These are phyloP conservation scores for Jatropha multifida DNA, from an alignment of 441 rosid species.

Conservation along the genomic window DNA sequence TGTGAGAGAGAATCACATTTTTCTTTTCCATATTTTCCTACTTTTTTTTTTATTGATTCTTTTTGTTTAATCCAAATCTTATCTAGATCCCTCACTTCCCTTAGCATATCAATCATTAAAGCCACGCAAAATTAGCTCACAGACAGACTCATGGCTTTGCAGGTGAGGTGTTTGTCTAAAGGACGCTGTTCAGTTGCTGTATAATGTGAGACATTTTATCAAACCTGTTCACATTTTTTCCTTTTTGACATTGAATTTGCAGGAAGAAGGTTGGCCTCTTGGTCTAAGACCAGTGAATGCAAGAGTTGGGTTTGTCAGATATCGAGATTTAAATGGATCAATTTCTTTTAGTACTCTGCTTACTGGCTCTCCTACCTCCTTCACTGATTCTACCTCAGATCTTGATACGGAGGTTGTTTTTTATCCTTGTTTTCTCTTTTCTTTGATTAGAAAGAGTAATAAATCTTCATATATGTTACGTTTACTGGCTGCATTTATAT, in stretches of 20 bases:
- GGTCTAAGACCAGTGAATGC: conserved; percentile 71
- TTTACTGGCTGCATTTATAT: not conserved
- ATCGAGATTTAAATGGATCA: conserved; percentile 51
- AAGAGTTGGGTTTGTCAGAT: conserved; percentile 62
- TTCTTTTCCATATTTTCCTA: too few relatives aligned
- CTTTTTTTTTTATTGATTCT: too few relatives aligned
- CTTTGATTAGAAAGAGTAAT: too few relatives aligned
- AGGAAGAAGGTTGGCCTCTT: conserved; percentile 89
- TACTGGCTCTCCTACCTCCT: conserved; percentile 50
- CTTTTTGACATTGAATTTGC: conserved; percentile 15
- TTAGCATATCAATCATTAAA: conserved; percentile 15
- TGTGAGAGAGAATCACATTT: not conserved
- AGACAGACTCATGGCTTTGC: conserved; percentile 35
- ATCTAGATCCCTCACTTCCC: not conserved
- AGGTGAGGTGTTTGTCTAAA: conserved; percentile 26
- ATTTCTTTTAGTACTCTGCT: conserved; percentile 61
- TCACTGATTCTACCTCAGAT: conserved; percentile 55
- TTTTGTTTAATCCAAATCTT: too few relatives aligned
- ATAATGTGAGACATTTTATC: too few relatives aligned
- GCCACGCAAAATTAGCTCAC: too few relatives aligned
- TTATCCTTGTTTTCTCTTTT: too few relatives aligned
- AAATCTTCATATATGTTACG: too few relatives aligned
- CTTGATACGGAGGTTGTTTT: conserved; percentile 62
- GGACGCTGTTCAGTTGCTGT: not conserved
- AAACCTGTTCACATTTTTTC: not conserved